A percentile compares a stretch with the other conserved stretches of the same genome.
These are phyloP conservation scores for Solanum pinnatisectum DNA, from an alignment of 257 asterid genomes.

Conservation along the genomic window DNA sequence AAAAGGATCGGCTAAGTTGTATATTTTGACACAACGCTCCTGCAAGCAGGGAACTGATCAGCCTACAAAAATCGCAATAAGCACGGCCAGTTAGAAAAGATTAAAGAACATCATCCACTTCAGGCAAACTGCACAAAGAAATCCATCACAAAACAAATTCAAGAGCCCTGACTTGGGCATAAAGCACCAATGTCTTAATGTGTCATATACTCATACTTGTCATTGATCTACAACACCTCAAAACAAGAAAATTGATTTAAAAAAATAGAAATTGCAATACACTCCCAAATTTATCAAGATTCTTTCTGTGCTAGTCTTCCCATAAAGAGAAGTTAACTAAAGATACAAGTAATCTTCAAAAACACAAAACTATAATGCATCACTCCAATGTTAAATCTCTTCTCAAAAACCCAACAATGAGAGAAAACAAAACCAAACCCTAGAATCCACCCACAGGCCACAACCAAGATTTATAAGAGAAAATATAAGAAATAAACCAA, in stretches of 20 bases:
- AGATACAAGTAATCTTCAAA: neutral
- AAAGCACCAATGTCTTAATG: neutral
- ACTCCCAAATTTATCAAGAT: neutral
- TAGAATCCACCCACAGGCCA: neutral
- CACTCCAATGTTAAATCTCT: neutral
- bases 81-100: neutral
- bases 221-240: neutral
- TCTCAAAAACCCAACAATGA: neutral
- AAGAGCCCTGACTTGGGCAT: neutral
- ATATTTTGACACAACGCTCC: neutral
- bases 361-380: neutral
- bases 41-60: neutral
- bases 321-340: neutral
- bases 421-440: neutral
- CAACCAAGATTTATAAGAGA: neutral
- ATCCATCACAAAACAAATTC: neutral
- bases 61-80: neutral
- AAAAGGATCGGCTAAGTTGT: neutral
- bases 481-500: neutral
- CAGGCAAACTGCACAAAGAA: neutral
- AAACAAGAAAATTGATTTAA: neutral
- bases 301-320: neutral
- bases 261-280: neutral
- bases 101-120: neutral
- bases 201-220: neutral